Evolutionary conservation across 768 basidiomycete species (phyloP).

Genomic region (Pisolithus microcarpus): DNA sequence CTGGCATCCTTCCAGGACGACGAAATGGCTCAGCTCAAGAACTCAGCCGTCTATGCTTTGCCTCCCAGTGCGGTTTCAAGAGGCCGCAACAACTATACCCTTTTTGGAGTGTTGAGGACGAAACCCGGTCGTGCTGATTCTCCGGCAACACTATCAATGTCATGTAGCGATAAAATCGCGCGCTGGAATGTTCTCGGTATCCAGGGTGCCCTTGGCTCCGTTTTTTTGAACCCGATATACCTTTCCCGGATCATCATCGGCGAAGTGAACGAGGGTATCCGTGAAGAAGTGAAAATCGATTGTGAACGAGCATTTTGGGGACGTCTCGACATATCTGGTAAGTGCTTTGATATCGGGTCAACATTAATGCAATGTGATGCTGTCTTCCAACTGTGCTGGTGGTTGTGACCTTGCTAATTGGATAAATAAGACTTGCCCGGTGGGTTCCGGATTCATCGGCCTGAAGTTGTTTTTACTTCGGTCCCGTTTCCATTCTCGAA

Average conservation of each 20-base stretch:
- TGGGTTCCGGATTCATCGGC: constrained; percentile 44
- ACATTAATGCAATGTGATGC: neutral
- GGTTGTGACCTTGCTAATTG: neutral
- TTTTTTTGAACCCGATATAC: constrained; percentile 54
- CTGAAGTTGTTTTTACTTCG: constrained; percentile 52
- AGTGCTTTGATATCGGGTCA: neutral
- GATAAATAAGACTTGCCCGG: constrained; percentile 35
- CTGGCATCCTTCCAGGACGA: constrained; percentile 69
- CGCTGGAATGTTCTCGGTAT: constrained; percentile 79
- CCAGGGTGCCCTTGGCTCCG: constrained; percentile 71
- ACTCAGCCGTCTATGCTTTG: constrained; percentile 31
- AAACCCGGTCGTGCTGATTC: constrained; percentile 94
- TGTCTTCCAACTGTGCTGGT: neutral
- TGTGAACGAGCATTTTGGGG: constrained; percentile 62
- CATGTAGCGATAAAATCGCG: constrained; percentile 93
- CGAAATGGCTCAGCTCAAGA: constrained; percentile 64
- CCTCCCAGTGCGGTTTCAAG: constrained; percentile 43
- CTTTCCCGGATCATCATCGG: constrained; percentile 63
- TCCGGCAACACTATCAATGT: constrained; percentile 75
- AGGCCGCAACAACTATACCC: constrained; percentile 68
- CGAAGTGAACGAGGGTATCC: constrained; percentile 45
- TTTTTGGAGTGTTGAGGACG: constrained; percentile 75
- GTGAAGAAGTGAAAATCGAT: constrained; percentile 43
- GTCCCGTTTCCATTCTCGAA: constrained; percentile 43
- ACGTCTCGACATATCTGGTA: constrained; percentile 46